Evolutionary conservation across 305 asterid species (phyloP).

Genomic region (Fraxinus platypoda): DNA sequence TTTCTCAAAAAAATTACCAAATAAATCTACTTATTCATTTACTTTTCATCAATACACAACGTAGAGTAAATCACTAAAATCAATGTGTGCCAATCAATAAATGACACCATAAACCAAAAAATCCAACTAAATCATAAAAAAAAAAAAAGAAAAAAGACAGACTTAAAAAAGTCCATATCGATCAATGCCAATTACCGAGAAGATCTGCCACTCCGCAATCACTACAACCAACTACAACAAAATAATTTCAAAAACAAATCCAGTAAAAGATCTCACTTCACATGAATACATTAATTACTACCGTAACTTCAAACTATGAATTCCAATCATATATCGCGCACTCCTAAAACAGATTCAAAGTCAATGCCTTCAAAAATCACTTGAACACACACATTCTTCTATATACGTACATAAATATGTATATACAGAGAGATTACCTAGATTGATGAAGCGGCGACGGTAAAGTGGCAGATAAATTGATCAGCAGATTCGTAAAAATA

Average conservation of each 20-base stretch:
- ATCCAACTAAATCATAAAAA: slow-evolving; percentile 3
- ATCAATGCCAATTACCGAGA: neutral
- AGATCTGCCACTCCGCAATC: slow-evolving; percentile 19
- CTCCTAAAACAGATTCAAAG: slow-evolving; percentile 15
- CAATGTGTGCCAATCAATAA: neutral
- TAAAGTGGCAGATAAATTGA: slow-evolving; percentile 8
- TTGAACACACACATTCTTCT: neutral
- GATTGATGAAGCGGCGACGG: slow-evolving; percentile 24
- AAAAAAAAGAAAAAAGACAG: neutral
- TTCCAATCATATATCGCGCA: neutral
- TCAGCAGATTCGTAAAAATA: slow-evolving; percentile 18
- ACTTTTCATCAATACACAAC: slow-evolving; percentile 6
- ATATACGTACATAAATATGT: neutral
- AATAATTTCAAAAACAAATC: neutral
- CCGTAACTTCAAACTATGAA: slow-evolving; percentile 14
- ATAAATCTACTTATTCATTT: slow-evolving; percentile 10
- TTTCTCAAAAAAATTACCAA: slow-evolving; percentile 13
- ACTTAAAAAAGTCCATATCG: neutral
- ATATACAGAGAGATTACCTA: slow-evolving; percentile 29
- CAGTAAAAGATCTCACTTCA: slow-evolving; percentile 28
- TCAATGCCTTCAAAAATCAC: neutral
- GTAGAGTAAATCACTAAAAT: slow-evolving; percentile 10
- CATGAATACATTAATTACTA: neutral
- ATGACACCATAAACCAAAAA: neutral
- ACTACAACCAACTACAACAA: neutral